Evolutionary conservation across 768 basidiomycete genomes (phyloP), one percentile per base, ranked within the genome.

Genomic region (Roridomyces roridus): DNA sequence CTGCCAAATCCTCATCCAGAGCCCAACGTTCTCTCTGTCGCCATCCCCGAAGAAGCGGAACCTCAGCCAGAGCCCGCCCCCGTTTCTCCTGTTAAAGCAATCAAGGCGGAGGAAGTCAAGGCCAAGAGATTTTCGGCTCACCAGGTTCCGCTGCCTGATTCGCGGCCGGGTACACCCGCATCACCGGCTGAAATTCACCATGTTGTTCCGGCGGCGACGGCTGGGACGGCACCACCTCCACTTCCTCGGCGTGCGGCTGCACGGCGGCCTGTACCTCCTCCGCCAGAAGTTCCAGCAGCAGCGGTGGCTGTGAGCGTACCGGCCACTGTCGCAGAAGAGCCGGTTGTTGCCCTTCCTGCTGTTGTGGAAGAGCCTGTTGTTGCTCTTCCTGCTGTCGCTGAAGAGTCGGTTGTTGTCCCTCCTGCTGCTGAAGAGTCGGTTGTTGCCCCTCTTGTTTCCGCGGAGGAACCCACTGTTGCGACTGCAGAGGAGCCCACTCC

Each of bases 161-260:
- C 82, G 7, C 75, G 78, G 8, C 76, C 84, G 4, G 70, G 65
- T 14, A 75, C 81, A 29, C 70, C 79, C 47, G 66, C 49, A 10
- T 64, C 63, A 37, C 67, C 74, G 4, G 73, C 26, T 65, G 77
- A 29, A 6, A 31, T 21, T 29, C 46, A 41, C n/a, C 26, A 17
- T 42, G 39, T 23, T 0, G 26, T 25, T 11, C 21, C 50, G n/a
- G 18, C 44, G 20, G 20, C 48, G 1, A 29, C 5, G 7, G 61
- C 57, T 17, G 58, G 26, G 6, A 51, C 62, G 18, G 65, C 71
- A 4, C 79, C 80, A 6, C 88, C 89, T 0, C 89, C 88, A 2
- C 69, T 91, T 21, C 89, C 89, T 0, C 78, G 86, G 37, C 76
- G 89, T 41, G 89, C 89, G 0, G 81, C 86, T 44, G 84, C 81